Evolutionary conservation across 495 filamentous ascomycete species (phyloP).

Genomic region (Wilcoxina mikolae): DNA sequence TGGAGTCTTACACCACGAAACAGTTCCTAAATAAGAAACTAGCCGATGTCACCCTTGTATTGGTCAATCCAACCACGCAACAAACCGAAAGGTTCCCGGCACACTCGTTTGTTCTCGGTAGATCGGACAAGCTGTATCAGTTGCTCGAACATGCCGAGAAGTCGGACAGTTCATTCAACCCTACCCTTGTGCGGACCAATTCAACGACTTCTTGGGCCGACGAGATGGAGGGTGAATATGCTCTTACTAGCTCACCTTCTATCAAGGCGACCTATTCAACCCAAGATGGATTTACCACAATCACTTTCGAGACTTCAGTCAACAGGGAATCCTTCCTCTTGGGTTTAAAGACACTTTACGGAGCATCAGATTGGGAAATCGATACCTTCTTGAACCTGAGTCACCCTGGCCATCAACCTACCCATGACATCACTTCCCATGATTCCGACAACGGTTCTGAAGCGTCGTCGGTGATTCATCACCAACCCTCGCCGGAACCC

Average conservation of each 20-base stretch:
- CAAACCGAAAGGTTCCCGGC: constrained; percentile 8
- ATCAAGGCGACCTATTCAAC: background rate
- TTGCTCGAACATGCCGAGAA: constrained; percentile 11
- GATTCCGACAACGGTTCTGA: background rate
- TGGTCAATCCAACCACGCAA: background rate
- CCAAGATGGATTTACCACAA: background rate
- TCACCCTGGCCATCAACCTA: constrained; percentile 19
- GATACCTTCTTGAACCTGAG: constrained; percentile 24
- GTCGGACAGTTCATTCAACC: background rate
- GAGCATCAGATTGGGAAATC: constrained; percentile 23
- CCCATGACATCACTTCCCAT: background rate
- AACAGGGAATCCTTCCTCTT: constrained; percentile 23
- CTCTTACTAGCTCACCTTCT: background rate
- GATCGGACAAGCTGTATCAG: constrained; percentile 16
- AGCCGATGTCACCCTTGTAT: constrained; percentile 18
- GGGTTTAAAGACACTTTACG: constrained; percentile 19
- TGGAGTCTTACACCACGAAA: constrained; percentile 16
- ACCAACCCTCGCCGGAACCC: background rate
- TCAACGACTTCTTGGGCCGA: constrained; percentile 16
- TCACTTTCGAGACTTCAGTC: constrained; percentile 4
- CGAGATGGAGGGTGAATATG: constrained; percentile 10
- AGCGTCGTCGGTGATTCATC: background rate
- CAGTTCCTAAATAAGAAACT: constrained; percentile 22
- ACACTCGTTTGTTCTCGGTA: constrained; percentile 22
- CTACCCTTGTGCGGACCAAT: background rate